A percentile compares a stretch with the other conserved stretches of the same genome.
These are phyloP conservation scores for Jamesozyma hellenica DNA, from an alignment of 805 yeast genomes.

Conservation along the genomic window DNA sequence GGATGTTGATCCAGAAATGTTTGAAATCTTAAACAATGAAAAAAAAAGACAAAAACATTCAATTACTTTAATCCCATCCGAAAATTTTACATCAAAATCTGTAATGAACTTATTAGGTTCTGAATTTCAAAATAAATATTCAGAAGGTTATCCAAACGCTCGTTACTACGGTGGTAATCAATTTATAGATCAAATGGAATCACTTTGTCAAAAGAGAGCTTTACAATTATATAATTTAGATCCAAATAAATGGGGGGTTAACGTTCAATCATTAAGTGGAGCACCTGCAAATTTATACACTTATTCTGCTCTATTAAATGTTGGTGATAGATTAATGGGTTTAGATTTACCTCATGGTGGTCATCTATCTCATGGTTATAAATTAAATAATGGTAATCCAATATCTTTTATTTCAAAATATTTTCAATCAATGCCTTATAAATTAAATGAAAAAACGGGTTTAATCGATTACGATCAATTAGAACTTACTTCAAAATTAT, in stretches of 20 bases:
- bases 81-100: constrained; percentile 89
- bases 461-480: constrained; percentile 84
- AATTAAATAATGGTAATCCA: constrained; percentile 71
- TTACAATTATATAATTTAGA: constrained; percentile 68
- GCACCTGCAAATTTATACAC: constrained; percentile 94
- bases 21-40: constrained; percentile 65
- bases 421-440: constrained; percentile 96
- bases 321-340: constrained; percentile 93
- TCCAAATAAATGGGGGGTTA: constrained; percentile 89
- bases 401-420: constrained; percentile 87
- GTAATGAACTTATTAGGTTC: constrained; percentile 93
- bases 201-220: constrained; percentile 85
- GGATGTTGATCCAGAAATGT: constrained; percentile 79
- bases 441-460: constrained; percentile 78
- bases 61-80: constrained; percentile 87
- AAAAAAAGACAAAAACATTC: constrained; percentile 82
- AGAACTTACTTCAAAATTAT: constrained; percentile 70
- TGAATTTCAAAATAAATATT: constrained; percentile 94
- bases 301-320: constrained; percentile 79
- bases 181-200: constrained; percentile 84
- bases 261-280: constrained; percentile 90
- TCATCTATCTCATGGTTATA: constrained; percentile 94
- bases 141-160: constrained; percentile 97
- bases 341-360: constrained; percentile 98
- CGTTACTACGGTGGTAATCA: constrained; percentile 98